Evolutionary conservation across 169 alveolate genomes (phyloP), one percentile per base, ranked within the genome.

Genomic region (Neospora caninum): DNA sequence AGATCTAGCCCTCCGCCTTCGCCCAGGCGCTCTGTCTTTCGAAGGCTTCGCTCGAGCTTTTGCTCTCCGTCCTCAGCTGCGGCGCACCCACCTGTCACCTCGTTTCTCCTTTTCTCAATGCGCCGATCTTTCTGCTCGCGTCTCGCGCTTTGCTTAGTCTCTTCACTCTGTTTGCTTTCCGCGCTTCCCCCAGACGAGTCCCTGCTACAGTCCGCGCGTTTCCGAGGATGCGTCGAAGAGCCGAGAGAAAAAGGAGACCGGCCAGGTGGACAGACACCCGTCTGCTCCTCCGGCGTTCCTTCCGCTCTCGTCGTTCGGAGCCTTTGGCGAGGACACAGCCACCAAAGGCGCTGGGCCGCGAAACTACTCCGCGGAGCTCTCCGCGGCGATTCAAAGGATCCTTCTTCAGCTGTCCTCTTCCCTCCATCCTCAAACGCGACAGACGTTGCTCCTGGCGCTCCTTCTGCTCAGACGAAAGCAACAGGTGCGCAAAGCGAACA

Each of bases 371-470:
- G 83, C 80, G 13, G 82, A 45, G 43, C 43, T 91, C 39, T 58
- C 58, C 29, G 70, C 39, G 34, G 1, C 91, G 64, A 80, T 91
- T 20, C 91, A 49, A 38, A 49, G 53, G 41, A 69, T 80, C n/a
- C 91, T 91, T 41, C 0, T 9, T 18, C 82, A 38, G 43, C 27
- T 42, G 10, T 39, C 89, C 16, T 20, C 82, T 31, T 53, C 58
- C 10, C 94, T 91, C 43, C 94, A 91, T 39, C 94, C 94, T 41
- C 58, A 42, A 27, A 91, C 94, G 29, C 53, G 94, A 6, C 94
- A 91, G 41, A 70, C 94, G 36, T 69, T 91, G 82, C 83, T 91
- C 7, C 78, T 31, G 38, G 38, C 91, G 0, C 42, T 91, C 39
- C 94, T 91, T 42, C 94, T 91, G 25, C 83, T 91, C 54, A 45